Evolutionary conservation across 257 asterid species (phyloP), one percentile per base, ranked within the genome.

Genomic region (Solanum piurae): DNA sequence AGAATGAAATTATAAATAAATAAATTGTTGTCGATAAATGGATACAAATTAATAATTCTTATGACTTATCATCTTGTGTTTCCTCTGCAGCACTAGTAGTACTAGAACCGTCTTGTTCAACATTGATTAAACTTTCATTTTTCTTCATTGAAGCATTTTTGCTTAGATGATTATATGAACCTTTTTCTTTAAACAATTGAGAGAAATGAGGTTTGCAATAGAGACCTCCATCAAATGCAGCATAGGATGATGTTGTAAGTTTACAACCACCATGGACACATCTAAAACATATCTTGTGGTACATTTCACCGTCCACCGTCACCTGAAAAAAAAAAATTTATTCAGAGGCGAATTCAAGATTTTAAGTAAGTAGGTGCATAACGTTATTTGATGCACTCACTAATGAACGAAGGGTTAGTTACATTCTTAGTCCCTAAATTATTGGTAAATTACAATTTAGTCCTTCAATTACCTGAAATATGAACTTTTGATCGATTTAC

Each of bases 181-280:
- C 98, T 86, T 93, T 95, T 89, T 95, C 95, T 91, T 92, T 95
- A 87, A 96, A 96, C 82, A 96, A 91, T 49, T 96, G 98, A 58
- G 96, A 92, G 88, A 96, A 95, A 21, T 96, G 98, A 16, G 94
- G 94, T 87, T 96, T 96, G 96, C 98, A 96, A 76, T 96, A 95
- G 27, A 96, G 93, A 18, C 89, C 86, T 27, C 98, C 98, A 88
- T 95, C 98, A 88, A 96, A 86, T 21, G 98, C 95, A 38, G 98
- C 98, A 84, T 93, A 95, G 1, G 94, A 91, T 58, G 98, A 96
- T 71, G 97, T 93, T 36, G 95, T 95, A 9, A 96, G 92, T 72
- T 89, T 86, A 87, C 98, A 95, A 0, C 95, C 96, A 38, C 98
- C 98, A 88, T 95, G 98, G n/a, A 95, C 95, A 75, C 98, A 95